Conservation (phyloP, 805 yeast species). For the Lipomyces starkeyi region DNA sequence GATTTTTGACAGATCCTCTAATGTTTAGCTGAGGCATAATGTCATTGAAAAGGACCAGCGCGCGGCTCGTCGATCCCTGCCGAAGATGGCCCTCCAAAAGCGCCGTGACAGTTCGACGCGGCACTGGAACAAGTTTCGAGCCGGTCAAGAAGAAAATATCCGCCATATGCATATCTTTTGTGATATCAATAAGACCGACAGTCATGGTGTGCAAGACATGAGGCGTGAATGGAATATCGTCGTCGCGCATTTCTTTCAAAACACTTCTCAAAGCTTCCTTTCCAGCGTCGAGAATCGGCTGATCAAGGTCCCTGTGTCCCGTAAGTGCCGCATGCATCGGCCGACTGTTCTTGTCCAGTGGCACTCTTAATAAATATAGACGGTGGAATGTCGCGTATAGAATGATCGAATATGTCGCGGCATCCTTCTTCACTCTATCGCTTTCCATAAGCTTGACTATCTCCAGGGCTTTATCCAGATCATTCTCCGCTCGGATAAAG, state of each 20-base stretch:
- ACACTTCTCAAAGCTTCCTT: slow-evolving; percentile 14
- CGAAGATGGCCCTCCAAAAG: slow-evolving; percentile 24
- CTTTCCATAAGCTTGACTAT: slow-evolving; percentile 14
- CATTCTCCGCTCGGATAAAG: slow-evolving; percentile 15
- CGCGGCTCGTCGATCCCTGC: slow-evolving; percentile 27
- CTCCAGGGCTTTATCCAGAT: slow-evolving; percentile 13
- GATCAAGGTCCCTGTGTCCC: not conserved
- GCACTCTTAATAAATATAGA: slow-evolving; percentile 12
- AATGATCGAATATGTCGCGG: slow-evolving; percentile 23
- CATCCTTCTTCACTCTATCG: slow-evolving; percentile 16
- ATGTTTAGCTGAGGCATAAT: slow-evolving; percentile 18
- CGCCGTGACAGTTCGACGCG: slow-evolving; percentile 18
- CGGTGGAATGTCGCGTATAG: slow-evolving; percentile 27
- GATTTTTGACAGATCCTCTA: slow-evolving; percentile 5
- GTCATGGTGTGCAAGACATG: slow-evolving; percentile 26
- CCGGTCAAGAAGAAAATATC: slow-evolving; percentile 14
- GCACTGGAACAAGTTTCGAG: slow-evolving; percentile 7
- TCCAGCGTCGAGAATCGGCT: slow-evolving; percentile 2
- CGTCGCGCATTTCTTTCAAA: slow-evolving; percentile 25
- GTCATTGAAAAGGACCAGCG: slow-evolving; percentile 15
- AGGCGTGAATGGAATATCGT: slow-evolving; percentile 19
- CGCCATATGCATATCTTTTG: slow-evolving; percentile 27
- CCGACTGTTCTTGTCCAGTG: slow-evolving; percentile 5
- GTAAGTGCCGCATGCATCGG: not conserved
- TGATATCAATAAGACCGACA: slow-evolving; percentile 27